Conservation (phyloP, 2,329 filamentous ascomycete species). For the Aspergillus sp. region DNA sequence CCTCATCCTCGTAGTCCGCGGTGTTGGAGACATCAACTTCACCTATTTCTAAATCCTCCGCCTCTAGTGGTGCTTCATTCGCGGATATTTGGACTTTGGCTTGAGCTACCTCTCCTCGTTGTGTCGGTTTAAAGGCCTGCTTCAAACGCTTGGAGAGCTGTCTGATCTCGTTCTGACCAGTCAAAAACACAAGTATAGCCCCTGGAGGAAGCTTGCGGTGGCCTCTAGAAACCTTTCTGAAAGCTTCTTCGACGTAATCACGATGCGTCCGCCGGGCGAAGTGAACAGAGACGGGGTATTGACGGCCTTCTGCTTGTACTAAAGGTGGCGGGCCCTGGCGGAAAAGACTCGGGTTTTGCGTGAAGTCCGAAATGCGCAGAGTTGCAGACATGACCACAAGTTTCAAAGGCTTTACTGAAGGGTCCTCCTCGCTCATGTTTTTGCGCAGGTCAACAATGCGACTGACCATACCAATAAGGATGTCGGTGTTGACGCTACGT, state of each 20-base stretch:
- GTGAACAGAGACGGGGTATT: constrained; percentile 86
- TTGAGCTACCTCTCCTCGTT: constrained; percentile 52
- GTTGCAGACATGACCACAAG: constrained; percentile 98
- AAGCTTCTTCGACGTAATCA: constrained; percentile 90
- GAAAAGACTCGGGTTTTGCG: constrained; percentile 79
- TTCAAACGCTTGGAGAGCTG: constrained; percentile 78
- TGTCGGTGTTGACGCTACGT: constrained; percentile 95
- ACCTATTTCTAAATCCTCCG: constrained; percentile 84
- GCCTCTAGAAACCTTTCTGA: constrained; percentile 80
- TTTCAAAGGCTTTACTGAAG: constrained; percentile 75
- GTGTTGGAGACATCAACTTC: constrained; percentile 47
- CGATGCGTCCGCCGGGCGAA: constrained; percentile 79
- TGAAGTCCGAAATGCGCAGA: constrained; percentile 84
- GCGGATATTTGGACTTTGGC: constrained; percentile 74
- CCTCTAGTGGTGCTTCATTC: constrained; percentile 74
- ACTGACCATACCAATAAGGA: constrained; percentile 95
- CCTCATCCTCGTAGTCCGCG: constrained; percentile 54
- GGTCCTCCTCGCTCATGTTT: constrained; percentile 70
- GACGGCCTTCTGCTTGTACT: constrained; percentile 84
- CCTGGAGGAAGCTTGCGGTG: constrained; percentile 88
- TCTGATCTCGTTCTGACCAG: constrained; percentile 87
- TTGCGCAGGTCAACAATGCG: constrained; percentile 82
- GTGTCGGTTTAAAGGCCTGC: constrained; percentile 61
- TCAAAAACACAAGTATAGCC: constrained; percentile 90
- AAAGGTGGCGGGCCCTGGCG: constrained; percentile 71